A percentile compares a stretch with the other conserved stretches of the same genome.
These are phyloP conservation scores for Phytopythium litorale DNA, from an alignment of 352 stramenopile genomes.

Conservation along the genomic window DNA sequence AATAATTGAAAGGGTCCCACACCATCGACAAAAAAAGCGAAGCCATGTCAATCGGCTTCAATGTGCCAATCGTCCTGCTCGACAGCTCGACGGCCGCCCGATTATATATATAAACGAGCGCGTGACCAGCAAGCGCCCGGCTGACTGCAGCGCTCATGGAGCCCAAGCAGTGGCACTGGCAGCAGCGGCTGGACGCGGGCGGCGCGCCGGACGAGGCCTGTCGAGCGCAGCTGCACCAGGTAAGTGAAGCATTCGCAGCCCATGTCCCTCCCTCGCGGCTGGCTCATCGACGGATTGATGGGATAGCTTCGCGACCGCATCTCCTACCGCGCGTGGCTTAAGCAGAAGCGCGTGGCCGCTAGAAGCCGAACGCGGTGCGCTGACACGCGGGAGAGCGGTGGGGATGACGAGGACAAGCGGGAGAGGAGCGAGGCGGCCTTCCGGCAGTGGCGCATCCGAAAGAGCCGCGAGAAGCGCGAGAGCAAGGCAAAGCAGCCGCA, in stretches of 20 bases:
- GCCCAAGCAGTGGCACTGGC: constrained; percentile 53
- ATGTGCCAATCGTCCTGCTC: no score
- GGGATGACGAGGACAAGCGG: constrained; percentile 15
- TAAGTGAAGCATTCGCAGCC: background rate
- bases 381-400: background rate
- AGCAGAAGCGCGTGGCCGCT: constrained; percentile 16
- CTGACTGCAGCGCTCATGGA: constrained; percentile 1
- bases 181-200: constrained; percentile 38
- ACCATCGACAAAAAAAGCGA: no score
- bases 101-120: background rate
- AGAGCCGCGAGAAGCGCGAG: constrained; percentile 18
- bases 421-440: constrained; percentile 31
- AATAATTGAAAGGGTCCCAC: no score
- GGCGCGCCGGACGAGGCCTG: constrained; percentile 32
- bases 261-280: background rate
- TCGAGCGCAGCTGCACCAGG: constrained; percentile 47
- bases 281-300: background rate
- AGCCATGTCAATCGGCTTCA: no score
- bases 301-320: constrained; percentile 41
- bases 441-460: constrained; percentile 30
- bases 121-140: background rate
- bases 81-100: background rate
- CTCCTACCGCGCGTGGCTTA: constrained; percentile 43
- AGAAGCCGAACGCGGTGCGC: background rate
- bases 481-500: constrained; percentile 3